Percentiles rank a stretch among this genome's conserved stretches.
Conservation (phyloP, 2,329 filamentous ascomycete genomes). For the Diplodia scrobiculata region DNA sequence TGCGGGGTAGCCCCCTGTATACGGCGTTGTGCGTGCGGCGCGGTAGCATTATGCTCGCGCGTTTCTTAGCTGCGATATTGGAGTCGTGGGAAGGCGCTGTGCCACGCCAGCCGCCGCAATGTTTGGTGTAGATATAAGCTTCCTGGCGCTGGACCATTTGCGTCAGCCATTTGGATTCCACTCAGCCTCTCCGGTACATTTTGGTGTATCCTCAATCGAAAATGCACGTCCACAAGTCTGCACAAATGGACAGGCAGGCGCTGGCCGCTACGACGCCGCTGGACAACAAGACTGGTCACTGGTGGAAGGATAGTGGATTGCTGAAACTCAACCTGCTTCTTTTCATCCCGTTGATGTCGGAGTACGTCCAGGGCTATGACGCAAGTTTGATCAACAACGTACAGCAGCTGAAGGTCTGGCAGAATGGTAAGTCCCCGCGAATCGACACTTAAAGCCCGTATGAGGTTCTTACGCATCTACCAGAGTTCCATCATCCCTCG, state of each 20-base stretch:
- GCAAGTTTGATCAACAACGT: constrained; percentile 27
- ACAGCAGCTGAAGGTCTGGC: constrained; percentile 17
- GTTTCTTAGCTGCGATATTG: neutral
- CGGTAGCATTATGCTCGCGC: neutral
- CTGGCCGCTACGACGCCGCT: constrained; percentile 21
- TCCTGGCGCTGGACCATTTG: neutral
- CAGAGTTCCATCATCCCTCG: constrained; percentile 21
- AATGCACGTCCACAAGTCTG: constrained; percentile 13
- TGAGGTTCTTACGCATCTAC: neutral
- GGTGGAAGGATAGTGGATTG: constrained; percentile 21
- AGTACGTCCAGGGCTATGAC: constrained; percentile 27
- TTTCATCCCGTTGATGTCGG: constrained; percentile 21
- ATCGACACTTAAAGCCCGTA: neutral
- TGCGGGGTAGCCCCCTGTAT: constrained; percentile 3
- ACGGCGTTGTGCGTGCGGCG: constrained; percentile 6
- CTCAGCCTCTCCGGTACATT: too few species aligned
- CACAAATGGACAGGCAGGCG: constrained; percentile 9
- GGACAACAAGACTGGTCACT: constrained; percentile 21
- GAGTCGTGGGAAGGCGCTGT: neutral
- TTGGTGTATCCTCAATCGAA: neutral
- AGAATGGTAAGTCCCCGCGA: neutral
- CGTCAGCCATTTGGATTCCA: neutral
- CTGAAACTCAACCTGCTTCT: constrained; percentile 19
- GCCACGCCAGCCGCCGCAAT: neutral
- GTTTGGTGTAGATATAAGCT: constrained; percentile 17